phyloP scores from a whole-genome alignment of 768 basidiomycete species.

The Lactarius sanguifluus region DNA sequence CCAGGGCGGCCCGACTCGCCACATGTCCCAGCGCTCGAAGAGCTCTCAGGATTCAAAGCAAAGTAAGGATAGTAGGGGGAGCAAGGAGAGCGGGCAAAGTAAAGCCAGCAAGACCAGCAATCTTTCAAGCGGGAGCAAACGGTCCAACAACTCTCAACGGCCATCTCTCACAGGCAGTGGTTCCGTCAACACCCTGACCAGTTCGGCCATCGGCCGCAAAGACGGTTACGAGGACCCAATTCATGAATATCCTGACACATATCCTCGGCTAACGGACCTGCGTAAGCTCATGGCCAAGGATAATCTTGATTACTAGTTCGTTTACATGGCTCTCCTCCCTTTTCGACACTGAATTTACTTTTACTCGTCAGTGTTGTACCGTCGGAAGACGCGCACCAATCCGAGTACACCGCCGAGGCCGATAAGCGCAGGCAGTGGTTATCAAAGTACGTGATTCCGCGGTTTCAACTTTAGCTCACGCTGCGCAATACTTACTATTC shows the following conservation, averaged over 20 bases:
- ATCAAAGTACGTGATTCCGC: conserved; percentile 54
- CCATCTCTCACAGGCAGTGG: conserved; percentile 26
- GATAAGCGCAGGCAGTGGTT: conserved; percentile 81
- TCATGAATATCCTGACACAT: conserved; percentile 30
- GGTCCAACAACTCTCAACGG: conserved; percentile 23
- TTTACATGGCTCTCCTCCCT: not conserved
- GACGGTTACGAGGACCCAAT: conserved; percentile 30
- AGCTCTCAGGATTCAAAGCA: conserved; percentile 13
- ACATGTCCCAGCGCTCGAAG: conserved; percentile 29
- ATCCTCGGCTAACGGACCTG: conserved; percentile 25
- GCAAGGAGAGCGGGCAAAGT: conserved; percentile 3
- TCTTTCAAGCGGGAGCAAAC: conserved; percentile 23
- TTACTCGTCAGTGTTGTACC: conserved; percentile 57
- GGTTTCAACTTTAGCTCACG: not conserved
- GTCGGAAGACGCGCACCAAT: conserved; percentile 78
- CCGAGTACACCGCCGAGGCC: conserved; percentile 74
- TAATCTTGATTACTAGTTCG: conserved; percentile 30
- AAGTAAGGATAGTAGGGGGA: conserved; percentile 14
- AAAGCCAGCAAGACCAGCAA: conserved; percentile 23
- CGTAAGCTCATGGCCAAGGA: conserved; percentile 30
- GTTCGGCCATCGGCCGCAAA: conserved; percentile 32
- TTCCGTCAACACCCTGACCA: conserved; percentile 31
- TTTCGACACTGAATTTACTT: conserved; percentile 16
- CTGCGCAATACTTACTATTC: conserved; percentile 3
- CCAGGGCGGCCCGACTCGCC: conserved; percentile 20